Conservation (phyloP, 176 grass and related monocot species). For the Musa acuminata region DNA sequence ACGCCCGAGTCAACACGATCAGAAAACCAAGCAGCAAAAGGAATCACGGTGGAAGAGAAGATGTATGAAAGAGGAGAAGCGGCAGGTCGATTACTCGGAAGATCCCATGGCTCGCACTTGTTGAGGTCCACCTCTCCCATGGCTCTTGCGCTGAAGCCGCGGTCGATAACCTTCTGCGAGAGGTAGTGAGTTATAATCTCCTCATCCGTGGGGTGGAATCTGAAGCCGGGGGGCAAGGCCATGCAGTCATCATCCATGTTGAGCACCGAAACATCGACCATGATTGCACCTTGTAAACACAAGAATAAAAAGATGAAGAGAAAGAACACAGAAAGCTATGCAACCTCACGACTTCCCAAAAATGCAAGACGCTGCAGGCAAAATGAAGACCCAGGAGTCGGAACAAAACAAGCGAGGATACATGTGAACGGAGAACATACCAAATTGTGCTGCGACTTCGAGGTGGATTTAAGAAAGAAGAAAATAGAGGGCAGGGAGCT, state of each 20-base stretch:
- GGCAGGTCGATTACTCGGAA: slow-evolving; percentile 11
- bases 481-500: background rate
- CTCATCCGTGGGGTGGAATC: slow-evolving; percentile 5
- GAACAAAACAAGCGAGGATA: no score
- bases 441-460: background rate
- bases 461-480: background rate
- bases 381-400: no score
- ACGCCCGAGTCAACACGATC: no score
- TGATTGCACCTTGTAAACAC: background rate
- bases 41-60: no score
- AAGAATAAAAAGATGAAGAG: background rate
- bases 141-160: background rate
- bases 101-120: slow-evolving; percentile 96
- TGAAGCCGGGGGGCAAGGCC: slow-evolving; percentile 3
- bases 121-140: slow-evolving; percentile 47
- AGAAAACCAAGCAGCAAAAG: no score
- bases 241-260: background rate
- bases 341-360: no score
- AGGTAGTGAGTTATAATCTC: slow-evolving; percentile 8
- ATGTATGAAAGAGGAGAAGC: background rate
- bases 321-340: no score
- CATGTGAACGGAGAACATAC: background rate
- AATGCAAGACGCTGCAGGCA: no score
- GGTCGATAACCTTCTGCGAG: background rate
- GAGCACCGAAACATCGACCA: background rate